Conservation (phyloP, 2,329 filamentous ascomycete genomes). For the Paracoccidioides lutzii region DNA sequence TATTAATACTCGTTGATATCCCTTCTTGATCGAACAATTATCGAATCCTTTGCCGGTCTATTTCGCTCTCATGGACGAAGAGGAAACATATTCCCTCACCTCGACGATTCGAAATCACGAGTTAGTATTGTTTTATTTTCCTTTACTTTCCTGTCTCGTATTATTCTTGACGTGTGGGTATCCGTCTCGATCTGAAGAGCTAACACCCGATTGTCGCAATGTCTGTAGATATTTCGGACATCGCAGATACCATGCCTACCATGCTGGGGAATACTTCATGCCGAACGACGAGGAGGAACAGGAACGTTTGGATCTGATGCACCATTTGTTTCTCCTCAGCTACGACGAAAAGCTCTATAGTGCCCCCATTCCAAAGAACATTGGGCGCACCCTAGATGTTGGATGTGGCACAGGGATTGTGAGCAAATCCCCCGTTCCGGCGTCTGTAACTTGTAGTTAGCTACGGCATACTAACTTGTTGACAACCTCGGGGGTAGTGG, state of each 20-base stretch:
- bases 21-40: too few species aligned
- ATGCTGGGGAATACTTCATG: slow-evolving; percentile 29
- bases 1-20: neutral
- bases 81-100: slow-evolving; percentile 5
- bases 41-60: neutral
- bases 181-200: neutral
- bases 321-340: slow-evolving; percentile 28
- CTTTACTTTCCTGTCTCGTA: neutral
- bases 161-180: neutral
- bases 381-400: slow-evolving; percentile 31
- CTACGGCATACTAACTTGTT: neutral
- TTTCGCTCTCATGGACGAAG: slow-evolving; percentile 2
- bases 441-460: neutral
- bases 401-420: slow-evolving; percentile 38
- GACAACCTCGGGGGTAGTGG: slow-evolving; percentile 16
- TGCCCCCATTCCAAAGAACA: slow-evolving; percentile 22
- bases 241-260: slow-evolving; percentile 28
- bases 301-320: slow-evolving; percentile 29
- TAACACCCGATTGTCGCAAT: neutral
- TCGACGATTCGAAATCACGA: slow-evolving; percentile 1
- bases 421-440: slow-evolving; percentile 5
- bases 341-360: slow-evolving; percentile 26
- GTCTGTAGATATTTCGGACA: neutral
- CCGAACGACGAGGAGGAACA: slow-evolving; percentile 35
- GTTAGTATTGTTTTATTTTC: neutral